phyloP scores from a whole-genome alignment of 83 land plant species.

The Larix sibirica region DNA sequence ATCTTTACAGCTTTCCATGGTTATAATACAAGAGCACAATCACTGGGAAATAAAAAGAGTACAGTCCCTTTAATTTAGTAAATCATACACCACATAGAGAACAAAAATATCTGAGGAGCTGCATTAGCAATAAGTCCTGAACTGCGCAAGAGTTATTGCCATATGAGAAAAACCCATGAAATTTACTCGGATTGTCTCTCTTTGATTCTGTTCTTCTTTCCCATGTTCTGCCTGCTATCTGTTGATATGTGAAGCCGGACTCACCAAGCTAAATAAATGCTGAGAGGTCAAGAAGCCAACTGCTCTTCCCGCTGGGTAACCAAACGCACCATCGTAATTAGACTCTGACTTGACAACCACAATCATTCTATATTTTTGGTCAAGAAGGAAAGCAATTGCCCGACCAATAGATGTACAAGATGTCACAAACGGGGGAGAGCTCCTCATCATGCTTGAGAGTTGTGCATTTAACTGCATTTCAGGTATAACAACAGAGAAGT shows the following conservation, averaged over 20 bases:
- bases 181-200: not conserved
- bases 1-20: no score
- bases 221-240: not conserved
- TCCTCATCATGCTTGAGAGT: conserved; percentile 46
- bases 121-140: no score
- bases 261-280: not conserved
- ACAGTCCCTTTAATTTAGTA: no score
- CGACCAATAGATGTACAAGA: conserved; percentile 43
- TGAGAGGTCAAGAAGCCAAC: not conserved
- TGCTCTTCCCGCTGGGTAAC: not conserved
- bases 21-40: no score
- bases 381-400: conserved; percentile 47
- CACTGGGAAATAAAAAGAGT: no score
- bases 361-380: conserved; percentile 43
- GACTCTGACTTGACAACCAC: conserved; percentile 28
- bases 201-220: not conserved
- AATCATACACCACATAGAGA: no score
- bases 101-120: no score
- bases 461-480: conserved; percentile 51
- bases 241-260: not conserved
- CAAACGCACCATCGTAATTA: not conserved
- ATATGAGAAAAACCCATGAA: no score
- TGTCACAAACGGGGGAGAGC: conserved; percentile 55
- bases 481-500: not conserved
- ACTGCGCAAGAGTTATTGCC: no score